phyloP scores from a whole-genome alignment of 306 rosid species.

The Begonia masoniana region DNA sequence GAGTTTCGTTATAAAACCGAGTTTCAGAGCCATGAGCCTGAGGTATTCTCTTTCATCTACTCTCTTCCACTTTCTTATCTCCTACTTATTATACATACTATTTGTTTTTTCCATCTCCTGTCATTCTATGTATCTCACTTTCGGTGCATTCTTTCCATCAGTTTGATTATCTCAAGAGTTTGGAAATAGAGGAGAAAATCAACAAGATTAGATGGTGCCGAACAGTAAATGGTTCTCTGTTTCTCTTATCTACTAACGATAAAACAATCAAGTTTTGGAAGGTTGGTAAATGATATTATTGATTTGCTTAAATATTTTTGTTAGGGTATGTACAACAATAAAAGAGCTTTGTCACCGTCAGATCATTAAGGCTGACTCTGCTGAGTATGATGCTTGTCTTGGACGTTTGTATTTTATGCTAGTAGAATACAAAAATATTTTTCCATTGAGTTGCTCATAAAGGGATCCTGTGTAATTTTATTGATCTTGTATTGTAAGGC shows the following conservation, averaged over 20 bases:
- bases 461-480: too few relatives aligned
- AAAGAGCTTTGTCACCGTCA: too few relatives aligned
- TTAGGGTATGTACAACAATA: too few relatives aligned
- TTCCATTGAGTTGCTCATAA: too few relatives aligned
- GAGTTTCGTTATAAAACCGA: slow-evolving; percentile 98
- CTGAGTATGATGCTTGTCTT: too few relatives aligned
- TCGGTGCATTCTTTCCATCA: slow-evolving; percentile 20
- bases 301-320: too few relatives aligned
- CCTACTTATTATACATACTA: slow-evolving; percentile 5
- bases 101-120: slow-evolving; percentile 7
- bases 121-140: not conserved
- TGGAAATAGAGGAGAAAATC: slow-evolving; percentile 99
- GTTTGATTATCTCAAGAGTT: slow-evolving; percentile 98
- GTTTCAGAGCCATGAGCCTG: slow-evolving; percentile 99
- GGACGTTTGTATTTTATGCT: too few relatives aligned
- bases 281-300: slow-evolving; percentile 31
- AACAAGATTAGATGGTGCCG: slow-evolving; percentile 99
- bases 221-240: slow-evolving; percentile 84
- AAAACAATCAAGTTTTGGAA: slow-evolving; percentile 97
- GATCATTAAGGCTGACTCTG: too few relatives aligned
- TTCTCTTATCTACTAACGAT: slow-evolving; percentile 91
- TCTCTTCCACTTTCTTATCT: slow-evolving; percentile 1
- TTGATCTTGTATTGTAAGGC: too few relatives aligned
- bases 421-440: too few relatives aligned
- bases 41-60: slow-evolving; percentile 29